phyloP scores from a whole-genome alignment of 140 eudicot genomes.

The Bidens hawaiensis region DNA sequence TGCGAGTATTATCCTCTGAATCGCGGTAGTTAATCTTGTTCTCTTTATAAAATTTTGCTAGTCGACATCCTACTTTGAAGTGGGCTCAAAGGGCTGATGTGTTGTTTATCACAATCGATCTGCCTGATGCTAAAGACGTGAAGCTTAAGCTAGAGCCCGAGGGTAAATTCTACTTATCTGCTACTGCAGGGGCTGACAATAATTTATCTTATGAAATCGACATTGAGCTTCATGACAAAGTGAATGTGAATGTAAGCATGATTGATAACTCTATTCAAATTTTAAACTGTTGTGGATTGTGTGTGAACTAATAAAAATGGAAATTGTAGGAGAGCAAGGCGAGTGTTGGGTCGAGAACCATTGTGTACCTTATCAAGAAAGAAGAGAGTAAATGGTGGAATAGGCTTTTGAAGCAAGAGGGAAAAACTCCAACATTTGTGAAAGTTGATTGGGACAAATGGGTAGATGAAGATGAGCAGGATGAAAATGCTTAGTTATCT shows the following conservation, averaged over 20 bases:
- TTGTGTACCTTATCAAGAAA: conserved; percentile 55
- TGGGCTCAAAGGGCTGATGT: conserved; percentile 80
- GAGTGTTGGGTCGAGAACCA: conserved; percentile 45
- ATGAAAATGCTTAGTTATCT: conserved; percentile 40
- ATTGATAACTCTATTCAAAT: not conserved
- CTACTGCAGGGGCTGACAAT: conserved; percentile 53
- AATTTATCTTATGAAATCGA: conserved; percentile 53
- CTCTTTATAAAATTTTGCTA: conserved; percentile 5
- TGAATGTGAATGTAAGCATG: conserved; percentile 58
- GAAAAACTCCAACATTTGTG: conserved; percentile 58
- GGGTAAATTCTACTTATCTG: conserved; percentile 68
- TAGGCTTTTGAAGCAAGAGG: conserved; percentile 63
- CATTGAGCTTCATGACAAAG: conserved; percentile 52
- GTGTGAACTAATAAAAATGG: not conserved
- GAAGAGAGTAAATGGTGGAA: conserved; percentile 86
- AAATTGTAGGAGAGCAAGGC: conserved; percentile 63
- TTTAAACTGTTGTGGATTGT: not conserved
- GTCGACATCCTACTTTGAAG: conserved; percentile 64
- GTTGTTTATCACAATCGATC: conserved; percentile 57
- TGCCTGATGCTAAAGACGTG: conserved; percentile 69
- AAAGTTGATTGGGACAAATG: conserved; percentile 93
- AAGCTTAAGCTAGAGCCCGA: conserved; percentile 72
- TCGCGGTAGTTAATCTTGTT: not conserved
- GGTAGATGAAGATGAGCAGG: conserved; percentile 83
- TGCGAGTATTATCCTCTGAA: no score